These are phyloP conservation scores for Trichoderma asperelloides DNA, from an alignment of 495 filamentous ascomycete genomes.

Conservation along the genomic window DNA sequence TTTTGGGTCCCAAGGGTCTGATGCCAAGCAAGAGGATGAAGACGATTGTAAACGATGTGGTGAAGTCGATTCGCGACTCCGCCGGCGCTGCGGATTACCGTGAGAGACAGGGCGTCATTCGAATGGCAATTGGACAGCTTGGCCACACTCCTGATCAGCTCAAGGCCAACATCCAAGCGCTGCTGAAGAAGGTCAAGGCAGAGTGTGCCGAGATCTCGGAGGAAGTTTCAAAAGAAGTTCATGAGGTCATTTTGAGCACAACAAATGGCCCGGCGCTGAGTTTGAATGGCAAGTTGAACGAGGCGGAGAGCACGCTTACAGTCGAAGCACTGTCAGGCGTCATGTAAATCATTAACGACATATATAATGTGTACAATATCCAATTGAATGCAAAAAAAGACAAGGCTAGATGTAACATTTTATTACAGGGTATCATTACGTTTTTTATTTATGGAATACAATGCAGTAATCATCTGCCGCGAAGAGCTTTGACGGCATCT, in stretches of 20 bases:
- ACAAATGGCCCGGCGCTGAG: constrained; percentile 80
- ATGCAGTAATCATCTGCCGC: constrained; percentile 25
- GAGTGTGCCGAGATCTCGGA: constrained; percentile 64
- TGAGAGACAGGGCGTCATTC: constrained; percentile 73
- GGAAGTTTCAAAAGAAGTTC: constrained; percentile 65
- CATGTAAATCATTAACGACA: constrained; percentile 30
- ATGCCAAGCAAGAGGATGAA: constrained; percentile 87
- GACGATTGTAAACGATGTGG: constrained; percentile 76
- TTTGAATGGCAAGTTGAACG: constrained; percentile 66
- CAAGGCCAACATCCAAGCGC: constrained; percentile 70
- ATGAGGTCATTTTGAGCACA: constrained; percentile 91
- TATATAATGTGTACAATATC: constrained; percentile 25
- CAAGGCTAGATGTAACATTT: constrained; percentile 44
- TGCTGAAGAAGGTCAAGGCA: constrained; percentile 68
- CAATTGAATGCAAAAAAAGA: constrained; percentile 22
- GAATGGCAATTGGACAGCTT: constrained; percentile 84
- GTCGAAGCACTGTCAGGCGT: constrained; percentile 43
- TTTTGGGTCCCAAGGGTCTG: constrained; percentile 79
- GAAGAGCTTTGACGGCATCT: constrained; percentile 66
- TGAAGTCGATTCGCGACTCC: constrained; percentile 59
- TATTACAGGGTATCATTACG: constrained; percentile 11
- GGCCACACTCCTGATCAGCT: constrained; percentile 82
- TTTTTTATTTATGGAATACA: constrained; percentile 9
- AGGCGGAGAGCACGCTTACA: constrained; percentile 44
- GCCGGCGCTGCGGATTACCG: constrained; percentile 79